Base-by-base conservation (phyloP, 2,329 filamentous ascomycete species). In the Akanthomyces uredinophilus region DNA sequence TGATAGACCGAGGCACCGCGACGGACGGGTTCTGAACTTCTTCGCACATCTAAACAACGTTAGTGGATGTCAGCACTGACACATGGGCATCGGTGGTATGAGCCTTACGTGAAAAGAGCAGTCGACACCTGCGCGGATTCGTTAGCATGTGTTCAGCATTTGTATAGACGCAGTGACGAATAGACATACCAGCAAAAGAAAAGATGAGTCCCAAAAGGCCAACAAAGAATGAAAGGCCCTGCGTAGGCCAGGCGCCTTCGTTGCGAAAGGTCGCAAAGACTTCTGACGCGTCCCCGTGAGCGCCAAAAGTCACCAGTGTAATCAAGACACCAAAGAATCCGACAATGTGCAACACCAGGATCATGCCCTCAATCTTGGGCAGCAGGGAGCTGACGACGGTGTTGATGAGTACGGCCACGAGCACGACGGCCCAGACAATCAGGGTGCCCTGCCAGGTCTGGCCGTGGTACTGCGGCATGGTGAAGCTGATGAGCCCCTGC, bases 1-100 rank as follows among this genome's bases (percentile, higher is more conserved):
- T 76, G 63, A 86, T 79, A 0, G 81, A 78, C 6, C 75, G 74
- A 0, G 83, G 83, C 0, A 86, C 75, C 0, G 78, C 78, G 1
- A 75, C 70, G 1, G 80, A 77, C 0, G 83, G 79, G 58, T 84
- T 76, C 5, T 74, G 67, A 4, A 80, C 77, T 63, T 81, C 79
- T 62, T 81, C 79, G 0, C 73, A 72, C 77, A 80, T 77, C 73
- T 77, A 66, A 20, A 20, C 14, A n/a, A 22, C 14, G 22, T 41
- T 51, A 32, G 20, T 29, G 13, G n/a, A 24, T 20, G 18, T 18
- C 32, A 35, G 32, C 32, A 8, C 32, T 8, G 32, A 35, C 32
- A 8, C 7, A 11, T 6, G 13, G 11, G 18, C 27, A 5, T 24
- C 24, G 16, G 24, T 20, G 6, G 13, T 10, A 4, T 4, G 2